phyloP scores from a whole-genome alignment of 495 filamentous ascomycete genomes.

The Apodospora peruviana region DNA sequence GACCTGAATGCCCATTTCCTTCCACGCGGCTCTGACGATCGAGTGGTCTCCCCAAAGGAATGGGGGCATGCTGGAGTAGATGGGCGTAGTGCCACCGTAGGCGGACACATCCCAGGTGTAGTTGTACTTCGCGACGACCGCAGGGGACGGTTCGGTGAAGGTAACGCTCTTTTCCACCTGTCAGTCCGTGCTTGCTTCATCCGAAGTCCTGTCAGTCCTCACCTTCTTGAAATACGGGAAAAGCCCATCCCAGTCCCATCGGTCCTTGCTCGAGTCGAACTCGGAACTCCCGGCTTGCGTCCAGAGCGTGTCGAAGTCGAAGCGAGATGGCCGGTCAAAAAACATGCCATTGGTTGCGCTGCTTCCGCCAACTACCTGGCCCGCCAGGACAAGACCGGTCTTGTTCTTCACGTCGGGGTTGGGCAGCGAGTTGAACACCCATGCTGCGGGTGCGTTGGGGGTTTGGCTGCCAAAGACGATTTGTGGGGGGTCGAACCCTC shows the following conservation, averaged over 20 bases:
- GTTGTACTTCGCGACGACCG: not conserved
- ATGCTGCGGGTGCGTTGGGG: not conserved
- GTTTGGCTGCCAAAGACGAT: not conserved
- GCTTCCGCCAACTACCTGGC: conserved; percentile 5
- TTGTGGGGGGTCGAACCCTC: conserved; percentile 6
- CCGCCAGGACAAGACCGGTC: not conserved
- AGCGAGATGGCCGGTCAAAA: conserved; percentile 7
- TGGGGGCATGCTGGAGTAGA: conserved; percentile 12
- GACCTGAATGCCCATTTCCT: conserved; percentile 11
- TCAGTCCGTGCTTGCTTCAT: too few relatives aligned
- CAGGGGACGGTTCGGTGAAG: not conserved
- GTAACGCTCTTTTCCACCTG: conserved; percentile 9
- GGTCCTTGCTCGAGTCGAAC: not conserved
- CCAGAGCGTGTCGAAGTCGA: conserved; percentile 6
- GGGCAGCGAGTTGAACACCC: not conserved
- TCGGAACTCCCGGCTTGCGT: not conserved
- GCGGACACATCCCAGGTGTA: conserved; percentile 1
- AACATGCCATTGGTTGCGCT: conserved; percentile 7
- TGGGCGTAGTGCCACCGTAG: conserved; percentile 3
- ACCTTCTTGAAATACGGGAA: conserved; percentile 7
- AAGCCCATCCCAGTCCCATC: conserved; percentile 3
- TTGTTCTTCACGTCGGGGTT: conserved; percentile 6
- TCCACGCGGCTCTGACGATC: conserved; percentile 9
- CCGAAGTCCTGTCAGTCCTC: too few relatives aligned
- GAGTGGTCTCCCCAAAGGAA: conserved; percentile 18